phyloP scores from a whole-genome alignment of 495 filamentous ascomycete genomes.

The Aspergillus wentii region DNA sequence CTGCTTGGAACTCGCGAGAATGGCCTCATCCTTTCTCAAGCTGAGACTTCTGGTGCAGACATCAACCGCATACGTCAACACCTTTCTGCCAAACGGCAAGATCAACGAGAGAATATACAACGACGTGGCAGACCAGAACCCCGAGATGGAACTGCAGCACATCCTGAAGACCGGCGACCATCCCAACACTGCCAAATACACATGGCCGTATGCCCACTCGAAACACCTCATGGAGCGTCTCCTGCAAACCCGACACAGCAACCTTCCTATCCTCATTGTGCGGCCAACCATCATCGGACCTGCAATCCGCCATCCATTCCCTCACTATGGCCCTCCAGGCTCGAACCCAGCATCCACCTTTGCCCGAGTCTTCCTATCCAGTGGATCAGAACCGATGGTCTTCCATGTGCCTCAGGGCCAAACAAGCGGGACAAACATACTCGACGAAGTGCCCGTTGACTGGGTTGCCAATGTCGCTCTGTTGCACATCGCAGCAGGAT shows the following conservation, averaged over 20 bases:
- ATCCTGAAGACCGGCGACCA: background rate
- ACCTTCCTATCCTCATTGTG: constrained; percentile 6
- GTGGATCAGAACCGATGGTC: background rate
- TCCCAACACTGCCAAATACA: background rate
- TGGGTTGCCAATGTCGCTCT: constrained; percentile 4
- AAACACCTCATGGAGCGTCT: constrained; percentile 10
- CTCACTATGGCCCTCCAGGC: background rate
- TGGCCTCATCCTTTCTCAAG: background rate
- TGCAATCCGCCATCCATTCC: constrained; percentile 6
- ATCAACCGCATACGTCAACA: constrained; percentile 1
- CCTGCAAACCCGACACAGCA: constrained; percentile 1
- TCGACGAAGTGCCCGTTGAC: constrained; percentile 9
- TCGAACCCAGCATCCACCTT: background rate
- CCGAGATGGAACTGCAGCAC: background rate
- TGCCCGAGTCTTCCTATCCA: background rate
- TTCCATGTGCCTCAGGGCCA: background rate
- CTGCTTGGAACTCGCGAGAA: constrained; percentile 1
- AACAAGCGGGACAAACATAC: background rate
- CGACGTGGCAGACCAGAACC: background rate
- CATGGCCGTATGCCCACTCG: constrained; percentile 6
- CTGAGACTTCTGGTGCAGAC: constrained; percentile 2
- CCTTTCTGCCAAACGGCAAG: constrained; percentile 1
- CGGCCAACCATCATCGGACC: constrained; percentile 7
- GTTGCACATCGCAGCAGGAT: constrained; percentile 1
- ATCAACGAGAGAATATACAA: background rate